A percentile compares a stretch with the other conserved stretches of the same genome.
Conservation (phyloP, 371 early-diverging fungal species). For the Actinomucor elegans region DNA sequence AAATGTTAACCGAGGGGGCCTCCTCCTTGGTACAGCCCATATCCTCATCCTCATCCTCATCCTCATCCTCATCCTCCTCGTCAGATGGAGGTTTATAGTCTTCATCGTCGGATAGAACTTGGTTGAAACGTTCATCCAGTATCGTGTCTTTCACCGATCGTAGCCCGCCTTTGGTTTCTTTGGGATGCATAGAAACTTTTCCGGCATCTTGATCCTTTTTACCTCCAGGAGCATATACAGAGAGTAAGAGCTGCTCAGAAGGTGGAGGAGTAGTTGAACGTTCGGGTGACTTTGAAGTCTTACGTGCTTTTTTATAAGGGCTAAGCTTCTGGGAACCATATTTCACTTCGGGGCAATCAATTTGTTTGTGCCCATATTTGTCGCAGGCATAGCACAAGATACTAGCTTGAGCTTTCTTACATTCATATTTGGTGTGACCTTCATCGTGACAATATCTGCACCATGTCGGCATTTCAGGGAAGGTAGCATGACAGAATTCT, state of each 20-base stretch:
- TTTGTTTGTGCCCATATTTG: too few relatives aligned
- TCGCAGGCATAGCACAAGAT: background rate
- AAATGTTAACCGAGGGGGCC: background rate
- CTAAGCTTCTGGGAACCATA: too few relatives aligned
- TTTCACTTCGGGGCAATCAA: too few relatives aligned
- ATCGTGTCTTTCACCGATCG: too few relatives aligned
- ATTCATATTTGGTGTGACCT: slow-evolving; percentile 1
- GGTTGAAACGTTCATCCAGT: too few relatives aligned
- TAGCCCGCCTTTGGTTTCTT: too few relatives aligned
- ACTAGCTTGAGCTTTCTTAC: background rate
- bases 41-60: background rate
- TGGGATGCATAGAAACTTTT: too few relatives aligned
- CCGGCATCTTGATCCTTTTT: too few relatives aligned
- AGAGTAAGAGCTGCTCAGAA: too few relatives aligned
- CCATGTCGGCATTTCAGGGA: background rate
- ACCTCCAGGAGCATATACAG: too few relatives aligned
- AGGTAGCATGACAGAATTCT: too few relatives aligned
- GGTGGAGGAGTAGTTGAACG: too few relatives aligned
- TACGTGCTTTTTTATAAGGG: background rate
- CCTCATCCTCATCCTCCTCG: background rate
- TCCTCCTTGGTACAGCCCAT: background rate
- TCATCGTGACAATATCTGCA: slow-evolving; percentile 1
- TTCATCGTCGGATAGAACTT: background rate
- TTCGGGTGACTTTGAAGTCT: background rate
- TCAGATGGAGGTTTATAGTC: background rate